Evolutionary conservation across 805 yeast genomes (phyloP).

Genomic region (Teunomyces funiuensis): DNA sequence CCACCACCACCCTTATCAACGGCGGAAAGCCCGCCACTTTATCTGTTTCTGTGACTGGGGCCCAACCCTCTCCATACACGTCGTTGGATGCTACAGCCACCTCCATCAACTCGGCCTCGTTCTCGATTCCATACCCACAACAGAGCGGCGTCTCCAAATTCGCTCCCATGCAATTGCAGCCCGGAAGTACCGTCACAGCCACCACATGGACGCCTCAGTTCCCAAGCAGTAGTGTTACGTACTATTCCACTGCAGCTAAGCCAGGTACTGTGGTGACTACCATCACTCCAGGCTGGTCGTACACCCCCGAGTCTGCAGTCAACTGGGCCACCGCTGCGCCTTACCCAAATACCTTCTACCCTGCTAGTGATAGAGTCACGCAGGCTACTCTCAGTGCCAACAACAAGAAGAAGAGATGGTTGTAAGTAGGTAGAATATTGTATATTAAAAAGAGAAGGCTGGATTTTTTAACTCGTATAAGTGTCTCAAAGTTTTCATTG

Average conservation of each 20-base stretch:
- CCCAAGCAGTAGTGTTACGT: conserved; percentile 63
- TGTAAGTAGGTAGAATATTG: conserved; percentile 25
- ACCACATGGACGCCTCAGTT: conserved; percentile 64
- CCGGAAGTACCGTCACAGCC: conserved; percentile 66
- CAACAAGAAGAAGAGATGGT: conserved; percentile 39
- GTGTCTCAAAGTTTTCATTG: too few relatives aligned
- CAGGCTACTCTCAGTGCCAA: conserved; percentile 37
- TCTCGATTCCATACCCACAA: conserved; percentile 65
- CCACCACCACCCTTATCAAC: conserved; percentile 15
- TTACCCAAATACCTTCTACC: conserved; percentile 62
- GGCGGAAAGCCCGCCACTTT: conserved; percentile 7
- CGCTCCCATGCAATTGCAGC: conserved; percentile 95
- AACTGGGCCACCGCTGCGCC: conserved; percentile 76
- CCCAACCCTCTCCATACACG: conserved; percentile 41
- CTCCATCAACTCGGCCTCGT: conserved; percentile 44
- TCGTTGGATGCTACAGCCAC: conserved; percentile 26
- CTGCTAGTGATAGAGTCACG: conserved; percentile 55
- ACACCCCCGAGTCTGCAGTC: conserved; percentile 57
- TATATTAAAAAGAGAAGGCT: background rate
- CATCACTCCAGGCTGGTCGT: conserved; percentile 81
- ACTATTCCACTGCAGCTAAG: conserved; percentile 47
- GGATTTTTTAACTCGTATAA: too few relatives aligned
- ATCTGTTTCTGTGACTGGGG: conserved; percentile 38
- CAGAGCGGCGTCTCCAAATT: conserved; percentile 79
- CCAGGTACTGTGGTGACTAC: conserved; percentile 61